phyloP scores from a whole-genome alignment of 2,329 filamentous ascomycete genomes.

The Talaromyces marneffei region DNA sequence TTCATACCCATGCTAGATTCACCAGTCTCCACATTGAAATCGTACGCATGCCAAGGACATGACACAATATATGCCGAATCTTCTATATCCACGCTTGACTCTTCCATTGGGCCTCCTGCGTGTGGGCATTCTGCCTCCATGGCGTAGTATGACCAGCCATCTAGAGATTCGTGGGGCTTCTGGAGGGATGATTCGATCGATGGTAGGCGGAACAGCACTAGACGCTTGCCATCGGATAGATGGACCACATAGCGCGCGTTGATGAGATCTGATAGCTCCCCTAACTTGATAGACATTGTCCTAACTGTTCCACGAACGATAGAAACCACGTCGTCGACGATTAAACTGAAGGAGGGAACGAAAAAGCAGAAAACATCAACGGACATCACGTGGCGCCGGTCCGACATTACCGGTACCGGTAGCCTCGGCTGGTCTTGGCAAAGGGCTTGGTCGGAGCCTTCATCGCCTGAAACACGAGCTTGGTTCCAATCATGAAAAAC shows the following conservation, averaged over 20 bases:
- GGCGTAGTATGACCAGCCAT: conserved; percentile 44
- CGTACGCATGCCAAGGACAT: conserved; percentile 47
- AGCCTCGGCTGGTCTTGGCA: no score
- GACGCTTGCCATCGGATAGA: conserved; percentile 41
- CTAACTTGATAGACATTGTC: conserved; percentile 5
- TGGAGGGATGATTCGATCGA: conserved; percentile 31
- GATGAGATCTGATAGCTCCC: conserved; percentile 28
- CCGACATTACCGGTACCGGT: no score
- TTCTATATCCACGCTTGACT: conserved; percentile 44
- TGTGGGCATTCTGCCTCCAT: conserved; percentile 47
- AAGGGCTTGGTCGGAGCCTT: no score
- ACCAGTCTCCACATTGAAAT: conserved; percentile 47
- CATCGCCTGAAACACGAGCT: no score
- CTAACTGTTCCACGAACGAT: neutral
- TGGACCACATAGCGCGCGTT: conserved; percentile 41
- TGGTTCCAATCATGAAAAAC: no score
- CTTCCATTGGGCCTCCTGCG: conserved; percentile 43
- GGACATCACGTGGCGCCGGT: neutral
- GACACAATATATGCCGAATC: conserved; percentile 45
- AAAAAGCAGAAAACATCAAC: neutral
- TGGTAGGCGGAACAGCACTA: conserved; percentile 43
- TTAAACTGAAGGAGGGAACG: neutral
- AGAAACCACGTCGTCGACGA: neutral
- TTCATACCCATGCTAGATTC: conserved; percentile 46
- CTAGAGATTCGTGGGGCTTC: conserved; percentile 28